Base-by-base conservation (phyloP, 2,329 filamentous ascomycete species). In the Colletotrichum ledebouriae region DNA sequence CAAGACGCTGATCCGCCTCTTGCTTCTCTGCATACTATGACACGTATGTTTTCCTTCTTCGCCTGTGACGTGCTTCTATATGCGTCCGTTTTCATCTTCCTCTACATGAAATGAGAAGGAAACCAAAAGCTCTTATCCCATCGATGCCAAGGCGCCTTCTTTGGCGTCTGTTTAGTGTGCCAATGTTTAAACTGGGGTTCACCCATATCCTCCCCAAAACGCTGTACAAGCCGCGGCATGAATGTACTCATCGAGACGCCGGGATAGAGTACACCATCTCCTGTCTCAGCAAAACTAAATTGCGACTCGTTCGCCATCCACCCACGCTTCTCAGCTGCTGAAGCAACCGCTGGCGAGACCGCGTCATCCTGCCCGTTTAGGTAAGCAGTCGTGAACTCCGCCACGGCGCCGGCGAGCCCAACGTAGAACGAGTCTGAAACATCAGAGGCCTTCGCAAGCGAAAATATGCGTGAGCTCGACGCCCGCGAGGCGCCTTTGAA, bases 401-500 rank as follows among this genome's bases (percentile, higher is more conserved):
- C 76, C 2, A 87, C 75, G 6, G 79, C 79, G 10, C 83, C 84
- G 4, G 82, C 80, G 11, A 87, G 76, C 3, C 85, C 85, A 12
- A 82, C 79, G 74, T 86, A 87, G 49, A 88, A 79, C 7, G 80
- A 82, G 3, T 81, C 79, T 0, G 84, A 83, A 5, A 80, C 55
- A 60, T 86, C 83, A 0, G 83, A 83, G 0, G 82, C 75, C 55
- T 84, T 83, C 10, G 83, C 80, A 1, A 88, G 77, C 9, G 83
- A 83, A 75, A 84, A 84, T 22, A 87, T 75, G 9, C 79, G 75
- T 49, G 69, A 74, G 67, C 59, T 57, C 29, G 52, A 59, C 60
- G 70, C 73, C 63, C 66, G 53, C 39, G 46, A 34, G 6, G 47
- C 69, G 3, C 64, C 72, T 2, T 78, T 78, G n/a, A 71, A 53